Percentiles rank a stretch among this genome's conserved stretches.
These are phyloP conservation scores for Durotheca rogersii DNA, from an alignment of 495 filamentous ascomycete genomes.

Conservation along the genomic window DNA sequence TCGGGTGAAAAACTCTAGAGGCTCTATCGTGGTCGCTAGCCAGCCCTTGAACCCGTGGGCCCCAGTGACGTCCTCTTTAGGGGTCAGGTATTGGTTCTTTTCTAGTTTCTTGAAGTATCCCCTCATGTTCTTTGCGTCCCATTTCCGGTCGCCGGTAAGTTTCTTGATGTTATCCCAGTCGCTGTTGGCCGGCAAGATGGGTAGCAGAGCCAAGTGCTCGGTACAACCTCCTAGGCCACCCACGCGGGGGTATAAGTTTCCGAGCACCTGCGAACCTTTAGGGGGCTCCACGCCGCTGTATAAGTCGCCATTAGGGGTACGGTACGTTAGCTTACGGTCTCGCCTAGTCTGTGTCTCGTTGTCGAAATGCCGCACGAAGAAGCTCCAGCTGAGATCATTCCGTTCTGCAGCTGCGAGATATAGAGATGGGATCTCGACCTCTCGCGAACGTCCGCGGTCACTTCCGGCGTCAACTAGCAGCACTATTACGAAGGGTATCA, in stretches of 20 bases:
- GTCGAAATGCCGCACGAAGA: slow-evolving; percentile 48
- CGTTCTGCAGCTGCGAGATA: slow-evolving; percentile 54
- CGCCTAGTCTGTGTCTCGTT: slow-evolving; percentile 37
- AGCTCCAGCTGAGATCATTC: slow-evolving; percentile 47
- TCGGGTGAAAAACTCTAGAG: slow-evolving; percentile 48
- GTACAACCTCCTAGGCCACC: slow-evolving; percentile 52
- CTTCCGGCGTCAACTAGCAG: slow-evolving; percentile 31
- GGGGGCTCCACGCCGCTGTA: slow-evolving; percentile 45
- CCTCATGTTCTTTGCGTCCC: slow-evolving; percentile 51
- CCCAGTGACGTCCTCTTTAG: slow-evolving; percentile 27
- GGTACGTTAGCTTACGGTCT: slow-evolving; percentile 47
- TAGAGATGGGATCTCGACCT: slow-evolving; percentile 38
- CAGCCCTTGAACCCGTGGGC: slow-evolving; percentile 61
- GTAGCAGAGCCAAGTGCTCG: slow-evolving; percentile 51
- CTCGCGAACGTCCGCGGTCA: slow-evolving; percentile 26
- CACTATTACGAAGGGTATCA: slow-evolving; percentile 9
- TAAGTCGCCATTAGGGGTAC: slow-evolving; percentile 33
- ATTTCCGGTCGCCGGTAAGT: slow-evolving; percentile 51
- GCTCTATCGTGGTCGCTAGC: slow-evolving; percentile 52
- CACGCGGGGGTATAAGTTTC: slow-evolving; percentile 52
- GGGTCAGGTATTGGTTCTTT: slow-evolving; percentile 52
- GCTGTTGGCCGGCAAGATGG: slow-evolving; percentile 42
- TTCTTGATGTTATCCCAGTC: slow-evolving; percentile 53
- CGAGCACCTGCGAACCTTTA: slow-evolving; percentile 44
- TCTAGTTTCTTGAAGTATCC: slow-evolving; percentile 53